Conservation (phyloP, 2,329 filamentous ascomycete genomes). For the Alternaria rosae region DNA sequence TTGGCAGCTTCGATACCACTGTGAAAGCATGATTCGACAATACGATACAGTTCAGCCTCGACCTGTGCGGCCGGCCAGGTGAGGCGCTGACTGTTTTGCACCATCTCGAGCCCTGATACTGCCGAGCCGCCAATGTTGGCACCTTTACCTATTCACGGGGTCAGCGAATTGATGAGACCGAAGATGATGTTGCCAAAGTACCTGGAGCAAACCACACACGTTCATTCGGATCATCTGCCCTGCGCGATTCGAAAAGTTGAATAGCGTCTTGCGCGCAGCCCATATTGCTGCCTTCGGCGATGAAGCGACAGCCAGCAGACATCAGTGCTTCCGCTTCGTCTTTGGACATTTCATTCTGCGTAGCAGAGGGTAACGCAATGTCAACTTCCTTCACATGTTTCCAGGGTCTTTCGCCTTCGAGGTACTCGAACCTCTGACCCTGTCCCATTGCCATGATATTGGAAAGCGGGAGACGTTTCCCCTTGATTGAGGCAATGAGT, state of each 20-base stretch:
- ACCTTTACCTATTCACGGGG: neutral
- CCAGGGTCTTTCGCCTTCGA: neutral
- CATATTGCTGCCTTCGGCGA: neutral
- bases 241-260: neutral
- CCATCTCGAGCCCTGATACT: neutral
- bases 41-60: neutral
- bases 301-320: neutral
- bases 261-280: neutral
- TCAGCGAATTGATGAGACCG: neutral
- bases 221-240: neutral
- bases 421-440: neutral
- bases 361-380: neutral
- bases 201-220: neutral
- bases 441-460: neutral
- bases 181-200: neutral
- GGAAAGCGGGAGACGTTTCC: neutral
- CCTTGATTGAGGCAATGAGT: neutral
- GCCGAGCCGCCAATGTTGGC: neutral
- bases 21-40: neutral
- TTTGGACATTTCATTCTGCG: neutral
- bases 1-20: neutral
- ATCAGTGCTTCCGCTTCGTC: neutral
- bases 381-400: neutral
- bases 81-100: neutral
- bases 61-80: neutral